Evolutionary conservation across 1,284 basidiomycete genomes (phyloP).

Genomic region (Chalciporus sp.): DNA sequence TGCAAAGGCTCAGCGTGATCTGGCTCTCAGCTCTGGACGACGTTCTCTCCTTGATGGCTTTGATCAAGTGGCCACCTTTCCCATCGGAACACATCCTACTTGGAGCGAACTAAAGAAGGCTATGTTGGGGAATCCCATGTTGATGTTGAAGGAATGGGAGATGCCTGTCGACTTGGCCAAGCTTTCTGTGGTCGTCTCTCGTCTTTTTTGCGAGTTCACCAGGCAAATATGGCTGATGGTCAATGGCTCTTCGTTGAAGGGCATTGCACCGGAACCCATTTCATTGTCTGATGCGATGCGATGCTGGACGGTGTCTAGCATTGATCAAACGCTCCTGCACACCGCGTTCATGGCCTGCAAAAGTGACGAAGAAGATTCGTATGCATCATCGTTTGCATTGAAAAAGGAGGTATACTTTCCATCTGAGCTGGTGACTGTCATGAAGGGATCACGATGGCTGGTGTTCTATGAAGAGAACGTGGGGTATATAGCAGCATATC

Average conservation of each 20-base stretch:
- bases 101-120: constrained; percentile 9
- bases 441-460: constrained; percentile 1
- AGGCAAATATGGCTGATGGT: not conserved
- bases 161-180: no score
- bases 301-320: no score
- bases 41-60: not conserved
- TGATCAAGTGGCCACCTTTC: constrained; percentile 3
- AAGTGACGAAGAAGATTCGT: no score
- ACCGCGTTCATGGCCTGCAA: no score
- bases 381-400: not conserved
- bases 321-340: no score
- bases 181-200: no score
- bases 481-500: constrained; percentile 6
- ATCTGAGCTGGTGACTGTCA: rapidly evolving
- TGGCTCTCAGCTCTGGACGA: not conserved
- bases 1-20: constrained; percentile 2
- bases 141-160: constrained; percentile 8
- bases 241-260: no score
- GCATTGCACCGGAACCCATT: no score
- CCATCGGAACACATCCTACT: constrained; percentile 2
- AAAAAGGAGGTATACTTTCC: constrained; percentile 6
- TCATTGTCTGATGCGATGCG: no score
- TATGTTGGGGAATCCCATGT: not conserved
- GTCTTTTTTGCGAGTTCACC: not conserved
- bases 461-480: not conserved